phyloP scores from a whole-genome alignment of 805 yeast genomes.

The Saccharomycopsis microspora region DNA sequence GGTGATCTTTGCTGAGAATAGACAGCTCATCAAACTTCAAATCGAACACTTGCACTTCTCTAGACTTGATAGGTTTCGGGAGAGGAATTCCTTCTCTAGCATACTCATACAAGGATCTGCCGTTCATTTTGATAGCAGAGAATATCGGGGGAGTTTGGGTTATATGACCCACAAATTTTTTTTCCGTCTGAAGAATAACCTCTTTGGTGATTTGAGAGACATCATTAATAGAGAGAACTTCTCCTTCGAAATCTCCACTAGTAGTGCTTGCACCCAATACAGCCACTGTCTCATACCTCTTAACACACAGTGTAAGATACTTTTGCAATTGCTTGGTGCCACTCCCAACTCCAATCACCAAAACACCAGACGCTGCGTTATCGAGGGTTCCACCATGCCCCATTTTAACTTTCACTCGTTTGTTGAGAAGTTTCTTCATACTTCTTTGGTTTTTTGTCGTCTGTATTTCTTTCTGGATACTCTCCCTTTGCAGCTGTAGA shows the following conservation, averaged over 20 bases:
- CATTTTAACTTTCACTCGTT: slow-evolving; percentile 58
- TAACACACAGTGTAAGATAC: slow-evolving; percentile 63
- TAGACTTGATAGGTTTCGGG: slow-evolving; percentile 70
- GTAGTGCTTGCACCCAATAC: slow-evolving; percentile 85
- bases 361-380: slow-evolving; percentile 90
- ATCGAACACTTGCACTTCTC: slow-evolving; percentile 53
- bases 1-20: slow-evolving; percentile 43
- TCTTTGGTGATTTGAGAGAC: slow-evolving; percentile 46
- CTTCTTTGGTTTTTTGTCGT: slow-evolving; percentile 23
- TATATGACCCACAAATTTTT: slow-evolving; percentile 68
- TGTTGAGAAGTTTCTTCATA: slow-evolving; percentile 33
- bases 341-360: slow-evolving; percentile 81
- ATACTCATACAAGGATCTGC: slow-evolving; percentile 87
- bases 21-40: slow-evolving; percentile 37
- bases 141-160: slow-evolving; percentile 91
- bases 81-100: slow-evolving; percentile 81
- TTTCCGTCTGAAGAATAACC: slow-evolving; percentile 35
- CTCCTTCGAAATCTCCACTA: slow-evolving; percentile 90
- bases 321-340: slow-evolving; percentile 78
- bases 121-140: slow-evolving; percentile 90
- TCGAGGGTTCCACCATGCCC: slow-evolving; percentile 99
- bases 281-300: slow-evolving; percentile 76
- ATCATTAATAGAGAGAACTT: slow-evolving; percentile 48
- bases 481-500: slow-evolving; percentile 22
- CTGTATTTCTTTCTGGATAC: slow-evolving; percentile 33